phyloP scores from a whole-genome alignment of 1,284 basidiomycete genomes.

The Gymnopus androsaceus region DNA sequence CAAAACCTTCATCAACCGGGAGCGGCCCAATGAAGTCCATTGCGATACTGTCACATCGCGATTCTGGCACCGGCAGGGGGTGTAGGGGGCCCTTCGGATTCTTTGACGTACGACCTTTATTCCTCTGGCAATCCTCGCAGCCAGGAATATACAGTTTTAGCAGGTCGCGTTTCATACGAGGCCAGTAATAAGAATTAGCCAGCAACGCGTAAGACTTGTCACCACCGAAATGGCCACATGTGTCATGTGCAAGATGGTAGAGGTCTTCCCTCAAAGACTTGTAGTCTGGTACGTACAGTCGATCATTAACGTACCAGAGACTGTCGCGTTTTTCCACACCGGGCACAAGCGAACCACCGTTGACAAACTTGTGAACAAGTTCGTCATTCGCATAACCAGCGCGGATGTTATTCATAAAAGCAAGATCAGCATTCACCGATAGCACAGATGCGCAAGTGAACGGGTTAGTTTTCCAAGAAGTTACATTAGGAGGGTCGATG shows the following conservation, averaged over 20 bases:
- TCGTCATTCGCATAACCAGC: neutral
- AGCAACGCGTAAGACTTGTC: conserved; percentile 23
- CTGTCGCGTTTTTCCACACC: neutral
- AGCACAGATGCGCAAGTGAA: neutral
- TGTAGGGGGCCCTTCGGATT: too few species aligned
- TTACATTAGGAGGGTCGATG: neutral
- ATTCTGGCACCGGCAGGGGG: too few species aligned
- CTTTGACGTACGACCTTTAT: too few species aligned
- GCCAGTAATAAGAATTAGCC: too few species aligned
- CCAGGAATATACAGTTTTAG: too few species aligned
- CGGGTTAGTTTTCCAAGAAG: neutral
- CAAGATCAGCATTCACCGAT: neutral
- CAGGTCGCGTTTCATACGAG: too few species aligned
- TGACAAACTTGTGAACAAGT: neutral
- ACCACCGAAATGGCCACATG: conserved; percentile 24
- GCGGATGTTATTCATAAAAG: neutral
- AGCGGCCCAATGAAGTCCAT: too few species aligned
- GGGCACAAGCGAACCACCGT: neutral
- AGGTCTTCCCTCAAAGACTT: conserved; percentile 22
- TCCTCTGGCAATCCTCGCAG: too few species aligned
- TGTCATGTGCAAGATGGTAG: conserved; percentile 23
- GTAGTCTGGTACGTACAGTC: neutral
- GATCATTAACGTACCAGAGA: neutral
- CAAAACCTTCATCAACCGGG: too few species aligned
- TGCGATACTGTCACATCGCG: too few species aligned